phyloP scores from a whole-genome alignment of 2,329 filamentous ascomycete genomes.

The Botrytis sinoallii region DNA sequence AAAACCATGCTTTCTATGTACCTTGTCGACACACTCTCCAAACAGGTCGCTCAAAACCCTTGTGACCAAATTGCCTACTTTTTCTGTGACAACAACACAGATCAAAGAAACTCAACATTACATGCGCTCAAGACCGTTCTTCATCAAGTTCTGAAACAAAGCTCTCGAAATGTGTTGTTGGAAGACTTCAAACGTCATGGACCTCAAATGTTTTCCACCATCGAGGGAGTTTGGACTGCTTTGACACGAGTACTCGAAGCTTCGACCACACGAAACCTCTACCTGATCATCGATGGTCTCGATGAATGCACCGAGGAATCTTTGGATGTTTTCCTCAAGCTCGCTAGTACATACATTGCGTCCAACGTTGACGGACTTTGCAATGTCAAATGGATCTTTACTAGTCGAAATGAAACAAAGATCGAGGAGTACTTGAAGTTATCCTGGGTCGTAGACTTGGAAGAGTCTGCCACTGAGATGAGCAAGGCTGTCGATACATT shows the following conservation, averaged over 20 bases:
- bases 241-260: constrained; percentile 15
- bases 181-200: constrained; percentile 19
- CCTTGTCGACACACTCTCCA: constrained; percentile 15
- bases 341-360: constrained; percentile 15
- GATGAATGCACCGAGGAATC: constrained; percentile 19
- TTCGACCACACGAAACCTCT: constrained; percentile 17
- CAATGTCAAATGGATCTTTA: constrained; percentile 21
- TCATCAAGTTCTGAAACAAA: constrained; percentile 16
- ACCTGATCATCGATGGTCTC: constrained; percentile 20
- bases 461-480: constrained; percentile 7
- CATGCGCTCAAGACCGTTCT: constrained; percentile 19
- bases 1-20: constrained; percentile 21
- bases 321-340: constrained; percentile 13
- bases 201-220: constrained; percentile 16
- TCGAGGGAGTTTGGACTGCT: constrained; percentile 17
- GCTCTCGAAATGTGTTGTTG: constrained; percentile 11
- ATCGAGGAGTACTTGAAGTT: constrained; percentile 18
- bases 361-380: constrained; percentile 13
- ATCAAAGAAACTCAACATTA: constrained; percentile 16
- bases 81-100: constrained; percentile 18
- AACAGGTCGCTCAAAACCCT: constrained; percentile 15
- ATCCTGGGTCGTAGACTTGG: constrained; percentile 15
- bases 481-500: constrained; percentile 8
- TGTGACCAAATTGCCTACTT: constrained; percentile 18
- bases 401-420: constrained; percentile 18